These are phyloP conservation scores for Meredithiella fracta DNA, from an alignment of 2,329 filamentous ascomycete genomes.

Conservation along the genomic window DNA sequence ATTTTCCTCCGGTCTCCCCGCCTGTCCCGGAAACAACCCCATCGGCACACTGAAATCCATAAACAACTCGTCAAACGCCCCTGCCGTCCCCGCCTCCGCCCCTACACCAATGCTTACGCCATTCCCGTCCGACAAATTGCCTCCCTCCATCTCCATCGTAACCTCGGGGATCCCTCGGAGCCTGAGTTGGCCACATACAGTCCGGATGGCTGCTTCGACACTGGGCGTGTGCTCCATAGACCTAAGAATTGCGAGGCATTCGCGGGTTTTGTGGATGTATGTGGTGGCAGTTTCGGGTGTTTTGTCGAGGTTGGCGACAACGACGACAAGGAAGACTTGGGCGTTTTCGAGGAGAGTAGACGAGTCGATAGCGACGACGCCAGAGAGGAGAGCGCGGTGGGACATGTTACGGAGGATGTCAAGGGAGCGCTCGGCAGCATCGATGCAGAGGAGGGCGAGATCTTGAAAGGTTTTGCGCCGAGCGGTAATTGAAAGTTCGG, in stretches of 20 bases:
- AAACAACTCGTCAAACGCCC: conserved; percentile 6
- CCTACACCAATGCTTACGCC: neutral
- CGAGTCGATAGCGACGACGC: conserved; percentile 17
- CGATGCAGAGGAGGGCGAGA: conserved; percentile 16
- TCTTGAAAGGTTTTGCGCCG: conserved; percentile 17
- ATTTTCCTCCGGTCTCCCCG: neutral
- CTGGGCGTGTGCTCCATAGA: conserved; percentile 19
- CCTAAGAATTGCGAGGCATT: conserved; percentile 17
- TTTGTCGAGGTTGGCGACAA: conserved; percentile 11
- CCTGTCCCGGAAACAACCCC: neutral
- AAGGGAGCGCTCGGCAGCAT: conserved; percentile 16
- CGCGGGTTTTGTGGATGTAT: conserved; percentile 8
- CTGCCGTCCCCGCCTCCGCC: neutral
- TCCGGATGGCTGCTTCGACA: neutral
- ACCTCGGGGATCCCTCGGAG: conserved; percentile 2
- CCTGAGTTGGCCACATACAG: neutral
- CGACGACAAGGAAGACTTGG: conserved; percentile 18
- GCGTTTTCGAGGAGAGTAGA: conserved; percentile 17
- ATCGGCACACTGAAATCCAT: neutral
- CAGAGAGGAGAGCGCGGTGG: conserved; percentile 16
- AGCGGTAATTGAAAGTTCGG: neutral
- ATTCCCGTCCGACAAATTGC: neutral
- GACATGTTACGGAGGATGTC: conserved; percentile 16
- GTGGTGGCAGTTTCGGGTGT: neutral
- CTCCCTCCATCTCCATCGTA: neutral